Evolutionary conservation across 2,329 filamentous ascomycete genomes (phyloP).

Genomic region (Talaromyces sp.): DNA sequence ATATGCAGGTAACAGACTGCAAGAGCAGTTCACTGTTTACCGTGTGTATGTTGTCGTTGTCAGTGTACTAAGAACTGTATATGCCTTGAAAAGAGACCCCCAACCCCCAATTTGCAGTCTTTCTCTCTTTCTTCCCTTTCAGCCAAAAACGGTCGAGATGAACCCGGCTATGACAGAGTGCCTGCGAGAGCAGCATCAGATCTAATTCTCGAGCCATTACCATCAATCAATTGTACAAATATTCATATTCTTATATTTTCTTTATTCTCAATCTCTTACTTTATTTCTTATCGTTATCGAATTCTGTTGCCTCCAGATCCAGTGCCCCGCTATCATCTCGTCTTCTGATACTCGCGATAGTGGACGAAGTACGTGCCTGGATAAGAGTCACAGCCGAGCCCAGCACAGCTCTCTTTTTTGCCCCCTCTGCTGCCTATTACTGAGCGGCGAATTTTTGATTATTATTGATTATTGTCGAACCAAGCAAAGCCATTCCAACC

Average conservation of each 20-base stretch:
- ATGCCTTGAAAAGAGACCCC: background rate
- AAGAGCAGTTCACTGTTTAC: background rate
- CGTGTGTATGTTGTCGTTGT: too few species aligned
- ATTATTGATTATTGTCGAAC: background rate
- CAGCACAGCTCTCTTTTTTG: background rate
- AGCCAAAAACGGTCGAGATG: slow-evolving; percentile 13
- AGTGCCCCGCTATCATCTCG: slow-evolving; percentile 11
- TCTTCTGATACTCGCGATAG: background rate
- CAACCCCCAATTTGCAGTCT: background rate
- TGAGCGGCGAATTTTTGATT: slow-evolving; percentile 10
- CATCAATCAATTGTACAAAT: background rate
- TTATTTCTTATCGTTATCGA: slow-evolving; percentile 2
- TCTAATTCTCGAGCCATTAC: slow-evolving; percentile 1
- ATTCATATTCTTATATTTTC: background rate
- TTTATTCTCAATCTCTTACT: background rate
- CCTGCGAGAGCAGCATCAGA: slow-evolving; percentile 13
- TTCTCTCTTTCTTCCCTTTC: background rate
- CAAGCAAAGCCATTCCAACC: slow-evolving; percentile 9
- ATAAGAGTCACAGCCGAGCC: background rate
- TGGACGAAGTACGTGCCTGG: background rate
- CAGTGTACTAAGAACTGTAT: background rate
- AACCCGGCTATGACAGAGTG: slow-evolving; percentile 4
- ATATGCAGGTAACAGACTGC: background rate
- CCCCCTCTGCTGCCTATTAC: slow-evolving; percentile 16
- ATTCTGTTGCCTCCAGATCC: slow-evolving; percentile 7